Evolutionary conservation across 306 rosid species (phyloP).

Genomic region (Fagus sylvatica): DNA sequence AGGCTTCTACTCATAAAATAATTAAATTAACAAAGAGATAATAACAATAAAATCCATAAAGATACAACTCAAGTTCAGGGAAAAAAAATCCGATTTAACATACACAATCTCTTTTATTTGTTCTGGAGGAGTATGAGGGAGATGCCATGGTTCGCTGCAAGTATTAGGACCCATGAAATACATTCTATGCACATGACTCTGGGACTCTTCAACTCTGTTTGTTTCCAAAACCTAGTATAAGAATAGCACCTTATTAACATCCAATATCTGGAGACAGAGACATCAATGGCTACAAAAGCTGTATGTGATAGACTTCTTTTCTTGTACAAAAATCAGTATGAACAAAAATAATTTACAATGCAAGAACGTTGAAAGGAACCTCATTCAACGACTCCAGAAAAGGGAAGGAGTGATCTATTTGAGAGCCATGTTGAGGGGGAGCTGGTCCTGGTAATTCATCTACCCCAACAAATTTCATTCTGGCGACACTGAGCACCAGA

Average conservation of each 20-base stretch:
- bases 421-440: constrained; percentile 96
- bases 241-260: constrained; percentile 17
- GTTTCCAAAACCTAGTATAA: constrained; percentile 84
- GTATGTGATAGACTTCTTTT: constrained; percentile 10
- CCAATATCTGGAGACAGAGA: constrained; percentile 1
- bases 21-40: constrained; percentile 10
- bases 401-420: constrained; percentile 97
- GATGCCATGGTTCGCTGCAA: constrained; percentile 95
- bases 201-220: constrained; percentile 97
- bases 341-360: constrained; percentile 4
- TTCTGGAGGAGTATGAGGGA: constrained; percentile 87
- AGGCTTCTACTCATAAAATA: constrained; percentile 19
- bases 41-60: constrained; percentile 8
- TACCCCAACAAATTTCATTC: constrained; percentile 93
- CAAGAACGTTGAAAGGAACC: constrained; percentile 47
- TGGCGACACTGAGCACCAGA: constrained; percentile 90
- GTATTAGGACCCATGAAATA: constrained; percentile 99
- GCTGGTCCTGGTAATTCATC: constrained; percentile 92
- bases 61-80: constrained; percentile 7
- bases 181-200: constrained; percentile 95
- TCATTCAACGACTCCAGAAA: constrained; percentile 94
- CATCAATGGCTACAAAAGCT: not conserved
- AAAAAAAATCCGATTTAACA: constrained; percentile 35
- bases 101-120: constrained; percentile 94
- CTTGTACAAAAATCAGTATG: constrained; percentile 11